These are phyloP conservation scores for Uncinocarpus reesii DNA, from an alignment of 2,329 filamentous ascomycete species.

Conservation along the genomic window DNA sequence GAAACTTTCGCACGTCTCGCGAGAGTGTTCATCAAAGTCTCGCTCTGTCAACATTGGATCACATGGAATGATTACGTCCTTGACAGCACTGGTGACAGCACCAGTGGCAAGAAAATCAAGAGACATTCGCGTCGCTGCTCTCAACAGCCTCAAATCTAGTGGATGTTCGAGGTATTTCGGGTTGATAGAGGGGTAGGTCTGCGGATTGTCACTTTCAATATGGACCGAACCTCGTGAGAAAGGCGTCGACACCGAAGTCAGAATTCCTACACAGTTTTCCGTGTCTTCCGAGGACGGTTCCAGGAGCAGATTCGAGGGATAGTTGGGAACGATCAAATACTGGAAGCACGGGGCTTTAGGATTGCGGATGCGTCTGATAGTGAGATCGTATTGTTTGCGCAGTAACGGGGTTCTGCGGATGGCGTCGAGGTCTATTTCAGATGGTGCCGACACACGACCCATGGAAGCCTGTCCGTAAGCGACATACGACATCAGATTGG, in stretches of 20 bases:
- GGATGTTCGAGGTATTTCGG: constrained; percentile 7
- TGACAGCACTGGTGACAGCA: background rate
- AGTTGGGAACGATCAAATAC: background rate
- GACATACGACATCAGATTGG: background rate
- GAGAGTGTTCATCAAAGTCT: constrained; percentile 1
- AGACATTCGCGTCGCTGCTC: constrained; percentile 6
- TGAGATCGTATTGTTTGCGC: constrained; percentile 11
- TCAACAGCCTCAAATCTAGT: background rate
- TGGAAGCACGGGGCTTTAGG: constrained; percentile 3
- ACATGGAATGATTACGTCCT: background rate
- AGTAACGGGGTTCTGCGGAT: background rate
- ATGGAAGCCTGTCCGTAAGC: constrained; percentile 4
- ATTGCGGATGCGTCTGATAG: constrained; percentile 1
- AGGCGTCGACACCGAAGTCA: background rate
- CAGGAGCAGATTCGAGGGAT: background rate
- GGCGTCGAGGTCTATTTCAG: background rate
- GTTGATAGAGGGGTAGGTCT: background rate
- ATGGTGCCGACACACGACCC: background rate
- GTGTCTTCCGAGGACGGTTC: background rate
- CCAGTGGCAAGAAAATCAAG: background rate
- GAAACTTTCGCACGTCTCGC: background rate
- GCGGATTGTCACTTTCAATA: background rate
- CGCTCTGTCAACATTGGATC: background rate
- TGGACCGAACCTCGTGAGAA: constrained; percentile 8
- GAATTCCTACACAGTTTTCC: background rate